Evolutionary conservation across 2,329 filamentous ascomycete species (phyloP).

Genomic region (Pyrenochaeta sp.): DNA sequence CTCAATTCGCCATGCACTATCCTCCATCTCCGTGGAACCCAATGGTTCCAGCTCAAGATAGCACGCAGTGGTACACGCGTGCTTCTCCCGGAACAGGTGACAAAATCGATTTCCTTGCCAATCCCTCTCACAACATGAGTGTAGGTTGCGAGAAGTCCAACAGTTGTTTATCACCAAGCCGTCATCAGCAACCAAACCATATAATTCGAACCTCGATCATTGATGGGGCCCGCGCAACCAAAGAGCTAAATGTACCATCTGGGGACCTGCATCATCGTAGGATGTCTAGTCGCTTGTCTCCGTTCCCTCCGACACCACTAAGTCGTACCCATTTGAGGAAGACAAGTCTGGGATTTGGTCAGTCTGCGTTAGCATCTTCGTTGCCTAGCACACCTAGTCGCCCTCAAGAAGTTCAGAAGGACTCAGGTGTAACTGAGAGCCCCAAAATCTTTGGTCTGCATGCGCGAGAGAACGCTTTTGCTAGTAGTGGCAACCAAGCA

Average conservation of each 20-base stretch:
- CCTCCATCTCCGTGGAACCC: neutral
- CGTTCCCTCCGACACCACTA: slow-evolving; percentile 2
- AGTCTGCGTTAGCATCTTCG: neutral
- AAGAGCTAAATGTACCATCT: neutral
- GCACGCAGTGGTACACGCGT: neutral
- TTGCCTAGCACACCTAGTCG: neutral
- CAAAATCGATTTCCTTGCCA: neutral
- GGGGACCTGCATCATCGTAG: neutral
- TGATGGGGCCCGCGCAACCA: neutral
- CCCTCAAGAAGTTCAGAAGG: neutral
- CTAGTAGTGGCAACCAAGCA: neutral
- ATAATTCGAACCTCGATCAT: neutral
- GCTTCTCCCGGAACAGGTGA: neutral
- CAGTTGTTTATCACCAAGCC: neutral
- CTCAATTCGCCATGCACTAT: neutral
- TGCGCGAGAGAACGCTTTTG: neutral
- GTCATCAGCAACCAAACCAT: neutral
- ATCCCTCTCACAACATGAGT: neutral
- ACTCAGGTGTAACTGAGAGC: neutral
- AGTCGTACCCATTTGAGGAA: too few relatives aligned
- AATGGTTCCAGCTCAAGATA: neutral
- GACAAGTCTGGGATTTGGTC: too few relatives aligned
- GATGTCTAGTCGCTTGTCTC: neutral
- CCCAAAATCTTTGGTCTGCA: slow-evolving; percentile 3
- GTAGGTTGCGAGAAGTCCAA: neutral